phyloP scores from a whole-genome alignment of 2,329 filamentous ascomycete genomes.

The Alternaria alternata region DNA sequence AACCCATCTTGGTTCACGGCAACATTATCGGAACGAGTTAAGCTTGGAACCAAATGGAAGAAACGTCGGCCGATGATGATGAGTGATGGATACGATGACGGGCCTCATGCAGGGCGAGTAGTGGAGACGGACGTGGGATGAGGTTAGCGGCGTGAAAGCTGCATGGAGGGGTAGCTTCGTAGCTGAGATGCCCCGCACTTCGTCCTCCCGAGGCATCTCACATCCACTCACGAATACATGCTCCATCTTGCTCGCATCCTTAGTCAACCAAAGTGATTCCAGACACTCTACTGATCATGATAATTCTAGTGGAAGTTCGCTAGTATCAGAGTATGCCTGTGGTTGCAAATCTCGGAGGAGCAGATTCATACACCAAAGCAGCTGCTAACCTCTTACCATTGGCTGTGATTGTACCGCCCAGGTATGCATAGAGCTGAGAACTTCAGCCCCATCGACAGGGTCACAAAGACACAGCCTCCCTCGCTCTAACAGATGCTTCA shows the following conservation, averaged over 20 bases:
- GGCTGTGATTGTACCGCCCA: not conserved
- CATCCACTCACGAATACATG: not conserved
- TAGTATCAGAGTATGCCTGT: too few relatives aligned
- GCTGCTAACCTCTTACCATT: not conserved
- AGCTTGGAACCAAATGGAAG: not conserved
- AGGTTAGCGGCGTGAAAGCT: not conserved
- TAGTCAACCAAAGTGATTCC: not conserved
- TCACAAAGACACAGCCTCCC: not conserved
- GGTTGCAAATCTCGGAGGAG: not conserved
- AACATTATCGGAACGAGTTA: conserved; percentile 26
- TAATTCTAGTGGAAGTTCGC: not conserved
- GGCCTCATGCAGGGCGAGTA: not conserved
- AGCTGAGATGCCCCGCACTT: conserved; percentile 4
- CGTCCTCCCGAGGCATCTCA: conserved; percentile 5
- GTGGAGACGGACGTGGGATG: not conserved
- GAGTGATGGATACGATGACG: not conserved
- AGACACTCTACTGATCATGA: not conserved
- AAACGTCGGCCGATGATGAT: not conserved
- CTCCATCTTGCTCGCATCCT: not conserved
- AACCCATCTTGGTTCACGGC: conserved; percentile 42
- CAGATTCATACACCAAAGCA: not conserved
- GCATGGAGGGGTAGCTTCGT: conserved; percentile 9
- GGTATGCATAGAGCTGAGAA: not conserved
- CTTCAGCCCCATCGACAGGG: not conserved
- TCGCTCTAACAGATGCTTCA: not conserved